phyloP scores from a whole-genome alignment of 163 green algal species.

The Prototheca cutis region DNA sequence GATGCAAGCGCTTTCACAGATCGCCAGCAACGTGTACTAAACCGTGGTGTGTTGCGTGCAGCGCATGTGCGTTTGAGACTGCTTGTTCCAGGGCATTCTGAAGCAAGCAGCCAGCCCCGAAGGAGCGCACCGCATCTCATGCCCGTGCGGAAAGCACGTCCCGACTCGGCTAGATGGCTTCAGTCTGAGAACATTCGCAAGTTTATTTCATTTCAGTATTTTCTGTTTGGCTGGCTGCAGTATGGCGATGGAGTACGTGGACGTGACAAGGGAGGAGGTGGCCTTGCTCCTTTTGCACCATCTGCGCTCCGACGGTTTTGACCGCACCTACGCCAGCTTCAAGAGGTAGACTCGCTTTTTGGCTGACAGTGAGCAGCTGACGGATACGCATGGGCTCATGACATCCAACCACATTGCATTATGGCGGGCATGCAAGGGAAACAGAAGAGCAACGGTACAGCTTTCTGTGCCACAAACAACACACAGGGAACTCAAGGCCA shows the following conservation, averaged over 20 bases:
- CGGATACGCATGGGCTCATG: not conserved
- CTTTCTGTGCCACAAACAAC: constrained; percentile 1
- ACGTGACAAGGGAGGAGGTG: not conserved
- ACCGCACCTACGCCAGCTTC: not conserved
- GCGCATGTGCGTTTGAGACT: no score
- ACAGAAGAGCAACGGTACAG: no score
- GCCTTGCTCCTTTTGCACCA: not conserved
- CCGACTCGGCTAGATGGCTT: not conserved
- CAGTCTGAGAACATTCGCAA: not conserved
- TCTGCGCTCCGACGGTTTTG: not conserved
- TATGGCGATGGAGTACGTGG: not conserved
- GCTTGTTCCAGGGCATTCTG: not conserved
- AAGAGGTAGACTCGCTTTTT: not conserved
- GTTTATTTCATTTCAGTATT: no score
- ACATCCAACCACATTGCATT: not conserved
- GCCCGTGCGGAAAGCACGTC: not conserved
- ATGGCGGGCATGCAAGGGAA: no score
- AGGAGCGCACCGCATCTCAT: not conserved
- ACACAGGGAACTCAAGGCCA: constrained; percentile 1
- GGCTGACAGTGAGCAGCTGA: not conserved
- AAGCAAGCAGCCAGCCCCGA: not conserved
- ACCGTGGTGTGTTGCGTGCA: no score
- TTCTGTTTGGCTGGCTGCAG: no score
- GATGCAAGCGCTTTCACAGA: no score
- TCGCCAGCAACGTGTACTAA: no score